Evolutionary conservation across 2,329 filamentous ascomycete species (phyloP), one percentile per base, ranked within the genome.

Genomic region (Fragosphaeria purpurea): DNA sequence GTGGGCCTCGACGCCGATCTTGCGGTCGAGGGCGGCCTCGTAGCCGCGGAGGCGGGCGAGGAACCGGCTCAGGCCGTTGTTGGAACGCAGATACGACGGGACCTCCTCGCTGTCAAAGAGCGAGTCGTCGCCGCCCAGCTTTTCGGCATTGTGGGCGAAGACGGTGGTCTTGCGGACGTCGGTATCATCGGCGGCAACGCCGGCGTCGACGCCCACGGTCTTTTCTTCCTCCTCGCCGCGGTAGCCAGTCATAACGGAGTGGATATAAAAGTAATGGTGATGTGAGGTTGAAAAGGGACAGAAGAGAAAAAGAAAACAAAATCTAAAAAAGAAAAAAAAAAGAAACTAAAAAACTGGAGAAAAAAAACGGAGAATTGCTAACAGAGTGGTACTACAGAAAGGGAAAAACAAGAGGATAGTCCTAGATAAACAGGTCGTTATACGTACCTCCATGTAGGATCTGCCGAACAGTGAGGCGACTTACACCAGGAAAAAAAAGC

Each of bases 1-100:
- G 46, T 73, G 62, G 2, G 71, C 67, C 60, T 77, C 74, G 50
- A 76, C 64, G 13, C 74, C 74, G 41, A 77, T 59, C 55, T 66
- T 70, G 43, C 58, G 59, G 58, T 76, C 74, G 58, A 75, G 60
- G 9, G 64, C 60, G 11, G 61, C 62, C 52, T 76, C 74, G 50
- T 68, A 65, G 44, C 61, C 56, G 45, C 69, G 70, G n/a, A 72
- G 55, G 33, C 53, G 62, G 31, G 57, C 65, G 38, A 72, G 58
- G 44, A 69, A 54, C 8, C 61, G 61, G 60, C 31, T 53, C 4
- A 56, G 10, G 30, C 44, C 40, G 46, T 51, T 54, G 41, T 53
- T 47, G 5, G 44, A 51, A 34, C 45, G 44, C 43, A 56, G 13
- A 44, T 56, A 53, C 7, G 50, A 37, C 13, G 56, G 53, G 12